Percentiles rank a stretch among this genome's conserved stretches.
These are phyloP conservation scores for Hericium erinaceus DNA, from an alignment of 768 basidiomycete genomes.

Conservation along the genomic window DNA sequence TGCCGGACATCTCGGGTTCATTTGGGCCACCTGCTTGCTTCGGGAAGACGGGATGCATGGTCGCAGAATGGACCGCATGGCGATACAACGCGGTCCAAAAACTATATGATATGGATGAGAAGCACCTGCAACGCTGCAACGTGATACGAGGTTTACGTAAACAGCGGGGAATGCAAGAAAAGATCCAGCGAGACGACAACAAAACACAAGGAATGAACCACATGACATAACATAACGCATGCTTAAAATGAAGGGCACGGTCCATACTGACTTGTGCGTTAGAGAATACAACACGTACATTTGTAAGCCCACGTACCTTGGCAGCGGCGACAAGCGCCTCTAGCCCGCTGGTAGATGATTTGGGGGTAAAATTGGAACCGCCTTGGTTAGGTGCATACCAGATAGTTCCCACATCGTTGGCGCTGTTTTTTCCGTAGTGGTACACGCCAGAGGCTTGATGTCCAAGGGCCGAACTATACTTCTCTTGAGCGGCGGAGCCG, in stretches of 20 bases:
- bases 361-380: slow-evolving; percentile 20
- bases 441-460: slow-evolving; percentile 34
- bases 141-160: background rate
- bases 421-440: slow-evolving; percentile 32
- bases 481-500: slow-evolving; percentile 32
- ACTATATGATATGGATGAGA: background rate
- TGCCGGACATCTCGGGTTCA: background rate
- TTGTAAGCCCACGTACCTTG: slow-evolving; percentile 3
- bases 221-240: background rate
- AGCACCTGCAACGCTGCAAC: background rate
- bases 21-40: background rate
- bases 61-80: background rate
- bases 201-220: background rate
- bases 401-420: slow-evolving; percentile 30
- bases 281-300: background rate
- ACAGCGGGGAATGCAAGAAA: background rate
- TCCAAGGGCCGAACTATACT: slow-evolving; percentile 27
- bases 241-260: background rate
- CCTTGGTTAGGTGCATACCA: slow-evolving; percentile 24
- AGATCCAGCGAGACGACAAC: background rate
- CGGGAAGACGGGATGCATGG: background rate
- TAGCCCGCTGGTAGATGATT: slow-evolving; percentile 12
- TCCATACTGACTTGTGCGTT: background rate
- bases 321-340: slow-evolving; percentile 9
- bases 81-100: background rate